Percentiles rank a stretch among this genome's conserved stretches.
Conservation (phyloP, 176 grass and related monocot species). For the sorghum (Sorghum bicolor) region DNA sequence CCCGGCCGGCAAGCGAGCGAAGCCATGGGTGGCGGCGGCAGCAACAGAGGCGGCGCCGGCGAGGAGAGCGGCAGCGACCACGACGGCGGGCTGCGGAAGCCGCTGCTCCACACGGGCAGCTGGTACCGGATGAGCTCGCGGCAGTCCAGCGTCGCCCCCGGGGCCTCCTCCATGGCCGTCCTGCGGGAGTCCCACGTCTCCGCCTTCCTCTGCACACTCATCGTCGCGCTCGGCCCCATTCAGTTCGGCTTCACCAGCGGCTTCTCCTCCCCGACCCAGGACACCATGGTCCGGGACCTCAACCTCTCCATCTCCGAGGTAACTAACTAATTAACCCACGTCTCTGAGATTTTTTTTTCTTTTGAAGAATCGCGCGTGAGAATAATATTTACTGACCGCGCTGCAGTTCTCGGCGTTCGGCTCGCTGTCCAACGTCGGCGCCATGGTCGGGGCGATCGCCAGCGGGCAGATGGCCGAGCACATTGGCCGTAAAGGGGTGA, state of each 20-base stretch:
- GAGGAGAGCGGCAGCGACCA: conserved; percentile 72
- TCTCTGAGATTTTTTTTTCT: neutral
- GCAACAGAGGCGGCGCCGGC: conserved; percentile 20
- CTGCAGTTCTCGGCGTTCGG: conserved; percentile 95
- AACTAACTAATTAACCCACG: too few relatives aligned
- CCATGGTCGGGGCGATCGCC: conserved; percentile 89
- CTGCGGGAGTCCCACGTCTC: conserved; percentile 77
- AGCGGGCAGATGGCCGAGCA: conserved; percentile 95
- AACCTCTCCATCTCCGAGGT: conserved; percentile 81
- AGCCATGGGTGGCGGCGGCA: conserved; percentile 25
- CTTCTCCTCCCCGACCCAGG: conserved; percentile 84
- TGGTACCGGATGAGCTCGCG: conserved; percentile 90
- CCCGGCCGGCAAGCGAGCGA: neutral
- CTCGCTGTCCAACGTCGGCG: conserved; percentile 88
- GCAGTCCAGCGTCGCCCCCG: conserved; percentile 64
- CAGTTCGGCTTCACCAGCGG: conserved; percentile 95
- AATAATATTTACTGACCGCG: neutral
- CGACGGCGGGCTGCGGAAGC: conserved; percentile 53
- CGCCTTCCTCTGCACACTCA: conserved; percentile 90
- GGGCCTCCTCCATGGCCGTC: conserved; percentile 56
- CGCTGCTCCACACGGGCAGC: conserved; percentile 89
- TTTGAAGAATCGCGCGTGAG: neutral
- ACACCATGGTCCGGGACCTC: conserved; percentile 74
- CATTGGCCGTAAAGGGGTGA: conserved; percentile 90
- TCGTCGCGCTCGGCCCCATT: conserved; percentile 89